phyloP scores from a whole-genome alignment of 1,139 yeast species.

The Debaryomyces sp. region DNA sequence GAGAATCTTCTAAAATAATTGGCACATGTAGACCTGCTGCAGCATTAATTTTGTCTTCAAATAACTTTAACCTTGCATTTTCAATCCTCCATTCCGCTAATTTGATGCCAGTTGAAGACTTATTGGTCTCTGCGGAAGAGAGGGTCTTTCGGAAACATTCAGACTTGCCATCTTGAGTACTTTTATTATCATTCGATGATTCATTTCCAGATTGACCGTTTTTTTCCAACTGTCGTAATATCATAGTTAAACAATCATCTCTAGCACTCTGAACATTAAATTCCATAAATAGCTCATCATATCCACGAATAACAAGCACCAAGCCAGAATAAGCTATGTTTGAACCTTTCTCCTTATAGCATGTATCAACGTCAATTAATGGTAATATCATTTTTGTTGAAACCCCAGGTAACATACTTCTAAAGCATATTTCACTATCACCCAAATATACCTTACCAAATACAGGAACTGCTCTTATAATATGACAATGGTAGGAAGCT shows the following conservation, averaged over 20 bases:
- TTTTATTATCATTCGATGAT: conserved; percentile 18
- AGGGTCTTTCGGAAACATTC: background rate
- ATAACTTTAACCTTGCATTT: conserved; percentile 58
- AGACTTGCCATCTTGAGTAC: background rate
- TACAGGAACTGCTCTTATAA: conserved; percentile 71
- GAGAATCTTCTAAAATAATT: conserved; percentile 65
- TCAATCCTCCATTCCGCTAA: conserved; percentile 31
- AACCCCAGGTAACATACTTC: conserved; percentile 79
- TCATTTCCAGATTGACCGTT: conserved; percentile 31
- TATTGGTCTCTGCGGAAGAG: background rate
- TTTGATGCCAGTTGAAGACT: background rate
- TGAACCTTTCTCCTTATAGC: conserved; percentile 61
- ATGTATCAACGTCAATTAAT: conserved; percentile 66
- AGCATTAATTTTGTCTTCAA: conserved; percentile 61
- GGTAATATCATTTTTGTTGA: conserved; percentile 87
- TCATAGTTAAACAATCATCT: conserved; percentile 69
- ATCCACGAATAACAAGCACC: conserved; percentile 67
- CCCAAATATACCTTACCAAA: conserved; percentile 85
- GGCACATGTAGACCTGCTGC: conserved; percentile 70
- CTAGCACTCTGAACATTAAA: conserved; percentile 67
- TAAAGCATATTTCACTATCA: conserved; percentile 65
- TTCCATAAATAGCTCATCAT: conserved; percentile 75
- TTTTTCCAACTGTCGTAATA: conserved; percentile 53
- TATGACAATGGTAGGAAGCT: conserved; percentile 72
- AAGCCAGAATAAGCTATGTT: conserved; percentile 61